Base-by-base conservation (phyloP, 352 stramenopile species). In the Globisporangium canariense region DNA sequence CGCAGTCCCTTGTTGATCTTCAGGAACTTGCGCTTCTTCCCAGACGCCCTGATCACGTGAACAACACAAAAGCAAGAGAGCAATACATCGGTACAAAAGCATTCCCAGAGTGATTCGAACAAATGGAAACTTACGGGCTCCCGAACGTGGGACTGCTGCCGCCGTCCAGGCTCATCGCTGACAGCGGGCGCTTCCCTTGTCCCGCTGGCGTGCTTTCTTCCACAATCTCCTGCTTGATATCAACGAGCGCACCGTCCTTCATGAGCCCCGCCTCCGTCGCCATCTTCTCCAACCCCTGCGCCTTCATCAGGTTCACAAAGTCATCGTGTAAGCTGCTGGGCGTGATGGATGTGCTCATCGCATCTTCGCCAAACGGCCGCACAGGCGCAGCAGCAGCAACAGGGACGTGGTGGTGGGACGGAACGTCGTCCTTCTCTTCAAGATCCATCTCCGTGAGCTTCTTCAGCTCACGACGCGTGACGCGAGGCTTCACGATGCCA, bases 1-100 rank as follows among this genome's bases (percentile, higher is more conserved):
- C 95, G 89, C 43, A 98, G 68, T 7, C 90, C 90, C 59, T 97
- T 97, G 82, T 93, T 95, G 63, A 92, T 83, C 63, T 97, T 97
- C 32, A 85, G 55, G 58, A 83, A 89, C 68, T 90, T 93, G 53
- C 79, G 77, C 53, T 89, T 91, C 72, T 95, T 95, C 3, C 73
- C 77, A 0, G 83, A 79, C 32, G 78, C 75, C 9, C 80, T 92
- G 45, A 25, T 49, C 8, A 43, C 2, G 65, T 22, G 16, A 51
- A 20, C 7, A 49, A 11, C 53, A 1, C 1, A n/a, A 1, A 8
- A 36, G 9, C 43, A n/a, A 68, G 2, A 36, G 3, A 7, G 6
- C 18, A 41, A 38, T 10, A n/a, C 45, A n/a, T 60, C n/a, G 59
- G 25, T 20, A 16, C 45, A 28, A 1, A 11, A 53, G 1, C 30